Evolutionary conservation across 2,329 filamentous ascomycete genomes (phyloP).

Genomic region (Pseudogymnoascus sp.): DNA sequence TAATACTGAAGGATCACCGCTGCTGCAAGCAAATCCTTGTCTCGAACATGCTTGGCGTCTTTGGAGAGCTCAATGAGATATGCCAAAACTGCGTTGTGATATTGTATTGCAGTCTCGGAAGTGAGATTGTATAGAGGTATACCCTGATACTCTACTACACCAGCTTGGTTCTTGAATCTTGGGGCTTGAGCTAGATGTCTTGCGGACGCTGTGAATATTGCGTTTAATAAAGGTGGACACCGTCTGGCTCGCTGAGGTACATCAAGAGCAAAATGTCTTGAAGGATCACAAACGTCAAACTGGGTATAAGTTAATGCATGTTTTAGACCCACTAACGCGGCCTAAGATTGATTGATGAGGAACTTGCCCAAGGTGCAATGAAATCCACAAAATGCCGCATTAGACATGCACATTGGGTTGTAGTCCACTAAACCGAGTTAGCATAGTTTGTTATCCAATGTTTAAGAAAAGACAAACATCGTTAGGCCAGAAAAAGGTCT

Average conservation of each 20-base stretch:
- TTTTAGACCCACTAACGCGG: background rate
- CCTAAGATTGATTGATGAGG: background rate
- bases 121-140: background rate
- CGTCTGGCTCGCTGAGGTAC: constrained; percentile 45
- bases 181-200: constrained; percentile 37
- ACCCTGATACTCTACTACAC: background rate
- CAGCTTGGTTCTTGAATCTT: constrained; percentile 21
- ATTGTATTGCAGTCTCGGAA: background rate
- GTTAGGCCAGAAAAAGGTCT: background rate
- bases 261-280: constrained; percentile 40
- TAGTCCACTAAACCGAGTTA: background rate
- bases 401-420: background rate
- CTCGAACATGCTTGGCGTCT: background rate
- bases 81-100: background rate
- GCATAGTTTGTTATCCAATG: background rate
- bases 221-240: constrained; percentile 44
- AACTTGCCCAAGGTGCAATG: background rate
- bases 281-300: constrained; percentile 12
- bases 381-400: background rate
- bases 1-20: background rate
- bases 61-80: background rate
- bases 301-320: background rate
- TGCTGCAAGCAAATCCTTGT: background rate
- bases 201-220: constrained; percentile 46
- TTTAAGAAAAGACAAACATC: background rate